Percentiles rank a stretch among this genome's conserved stretches.
Conservation (phyloP, 139 green algal species). For the Nannochloris sp. region DNA sequence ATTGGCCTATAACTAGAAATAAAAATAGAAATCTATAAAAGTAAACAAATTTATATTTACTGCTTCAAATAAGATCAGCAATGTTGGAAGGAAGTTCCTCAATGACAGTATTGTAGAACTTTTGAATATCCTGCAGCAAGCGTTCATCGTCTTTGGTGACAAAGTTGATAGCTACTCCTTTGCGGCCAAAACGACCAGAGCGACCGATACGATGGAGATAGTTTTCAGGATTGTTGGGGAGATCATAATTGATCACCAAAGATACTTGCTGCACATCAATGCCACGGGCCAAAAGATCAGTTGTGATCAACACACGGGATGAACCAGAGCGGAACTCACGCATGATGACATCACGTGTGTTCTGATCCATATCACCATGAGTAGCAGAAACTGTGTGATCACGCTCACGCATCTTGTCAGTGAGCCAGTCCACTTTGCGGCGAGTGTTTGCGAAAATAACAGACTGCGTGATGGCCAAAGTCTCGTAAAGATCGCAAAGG, state of each 20-base stretch:
- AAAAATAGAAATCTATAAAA: too few relatives aligned
- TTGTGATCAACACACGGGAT: conserved; percentile 99
- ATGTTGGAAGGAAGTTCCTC: conserved; percentile 98
- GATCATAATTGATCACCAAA: conserved; percentile 99
- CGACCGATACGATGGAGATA: conserved; percentile 99
- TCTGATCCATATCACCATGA: conserved; percentile 99
- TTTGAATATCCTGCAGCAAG: conserved; percentile 95
- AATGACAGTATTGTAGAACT: conserved; percentile 99
- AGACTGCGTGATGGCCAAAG: conserved; percentile 97
- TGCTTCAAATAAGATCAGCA: conserved; percentile 73
- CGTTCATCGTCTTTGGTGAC: conserved; percentile 91
- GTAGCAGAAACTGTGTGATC: conserved; percentile 99
- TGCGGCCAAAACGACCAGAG: conserved; percentile 87
- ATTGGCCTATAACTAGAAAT: too few relatives aligned
- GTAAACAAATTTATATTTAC: not conserved
- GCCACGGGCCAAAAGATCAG: conserved; percentile 96
- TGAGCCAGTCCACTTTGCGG: conserved; percentile 99
- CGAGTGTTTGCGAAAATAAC: conserved; percentile 99
- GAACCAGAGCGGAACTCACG: conserved; percentile 98
- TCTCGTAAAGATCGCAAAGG: conserved; percentile 99
- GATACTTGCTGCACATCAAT: conserved; percentile 99
- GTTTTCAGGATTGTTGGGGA: conserved; percentile 99
- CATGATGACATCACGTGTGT: conserved; percentile 99
- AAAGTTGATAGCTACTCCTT: conserved; percentile 99
- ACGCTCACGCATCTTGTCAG: conserved; percentile 97